Base-by-base conservation (phyloP, 768 basidiomycete species). In the Sutorius australiensis region DNA sequence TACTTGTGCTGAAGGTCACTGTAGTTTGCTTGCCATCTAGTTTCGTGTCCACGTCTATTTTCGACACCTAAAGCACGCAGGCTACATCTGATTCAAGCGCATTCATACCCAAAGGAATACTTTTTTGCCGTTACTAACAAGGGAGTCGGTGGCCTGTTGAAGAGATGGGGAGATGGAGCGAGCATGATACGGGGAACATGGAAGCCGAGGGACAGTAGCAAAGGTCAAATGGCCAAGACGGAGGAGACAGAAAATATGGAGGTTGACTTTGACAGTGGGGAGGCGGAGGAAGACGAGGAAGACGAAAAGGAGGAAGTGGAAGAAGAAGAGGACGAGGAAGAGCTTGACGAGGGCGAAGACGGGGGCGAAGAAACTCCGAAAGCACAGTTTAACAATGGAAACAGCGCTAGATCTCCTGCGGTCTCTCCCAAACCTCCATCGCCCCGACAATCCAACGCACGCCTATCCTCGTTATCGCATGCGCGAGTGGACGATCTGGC, bases 111-210 rank as follows among this genome's bases (percentile, higher is more conserved):
- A 5, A 90, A 90, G 64, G 82, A 93, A 63, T 95, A 87, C 68
- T 95, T 92, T 71, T 95, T 95, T 66, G 82, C 88, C 17, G 86
- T 95, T 17, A 93, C 90, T 14, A 94, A 94, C 71, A 92, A 89
- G 65, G 93, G 93, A 19, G 82, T 93, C 12, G 91, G 90, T 12
- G 89, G 86, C 4, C 72, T 93, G 16, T 67, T 92, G 50, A 80
- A 82, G 66, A 80, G 75, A 62, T 92, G 89, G 88, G 91, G 91
- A 10, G 87, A 89, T 53, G 91, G 90, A 6, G 91, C 81, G 5
- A 91, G 87, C 59, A 75, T 93, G 72, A 75, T 92, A 48, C 77
- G 91, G 36, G 80, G 80, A 11, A 74, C 80, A 51, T 93, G 90
- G 90, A 88, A 81, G 46, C 61, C 73, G 5, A 72, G 81, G 31